Percentiles rank a stretch among this genome's conserved stretches.
Evolutionary conservation across 768 basidiomycete genomes (phyloP).

Genomic region (Obba rivulosa): DNA sequence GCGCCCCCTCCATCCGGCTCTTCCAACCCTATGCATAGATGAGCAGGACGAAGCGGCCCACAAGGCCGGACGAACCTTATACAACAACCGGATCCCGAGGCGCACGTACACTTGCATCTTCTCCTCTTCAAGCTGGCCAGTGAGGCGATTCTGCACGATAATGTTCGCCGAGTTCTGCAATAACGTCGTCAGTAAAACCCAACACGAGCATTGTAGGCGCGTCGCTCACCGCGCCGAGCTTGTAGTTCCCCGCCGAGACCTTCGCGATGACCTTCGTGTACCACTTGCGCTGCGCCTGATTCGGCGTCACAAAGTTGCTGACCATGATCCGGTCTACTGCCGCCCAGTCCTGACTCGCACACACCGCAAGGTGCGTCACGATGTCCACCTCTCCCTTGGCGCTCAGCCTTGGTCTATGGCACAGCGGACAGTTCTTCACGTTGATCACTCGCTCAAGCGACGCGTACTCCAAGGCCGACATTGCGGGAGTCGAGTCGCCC

Average conservation of each 20-base stretch:
- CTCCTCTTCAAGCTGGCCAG: slow-evolving; percentile 92
- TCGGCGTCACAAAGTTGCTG: slow-evolving; percentile 90
- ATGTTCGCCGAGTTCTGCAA: slow-evolving; percentile 93
- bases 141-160: slow-evolving; percentile 90
- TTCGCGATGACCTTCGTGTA: slow-evolving; percentile 87
- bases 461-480: slow-evolving; percentile 4
- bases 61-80: slow-evolving; percentile 47
- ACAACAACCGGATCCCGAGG: slow-evolving; percentile 86
- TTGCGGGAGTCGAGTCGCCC: slow-evolving; percentile 12
- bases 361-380: slow-evolving; percentile 94
- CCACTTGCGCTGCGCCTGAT: slow-evolving; percentile 96
- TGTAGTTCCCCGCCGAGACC: slow-evolving; percentile 82
- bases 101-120: slow-evolving; percentile 97
- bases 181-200: slow-evolving; percentile 1
- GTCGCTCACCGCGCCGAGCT: slow-evolving; percentile 75
- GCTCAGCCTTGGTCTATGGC: slow-evolving; percentile 81
- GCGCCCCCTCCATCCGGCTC: slow-evolving; percentile 81
- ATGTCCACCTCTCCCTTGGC: slow-evolving; percentile 91
- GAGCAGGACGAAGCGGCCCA: neutral
- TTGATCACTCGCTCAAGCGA: slow-evolving; percentile 82
- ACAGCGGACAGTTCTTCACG: slow-evolving; percentile 90
- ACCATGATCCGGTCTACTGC: slow-evolving; percentile 87
- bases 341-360: slow-evolving; percentile 90
- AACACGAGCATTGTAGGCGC: neutral
- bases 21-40: slow-evolving; percentile 59